Conservation (phyloP, 1,284 basidiomycete genomes). For the Butyriboletus pseudospeciosus region DNA sequence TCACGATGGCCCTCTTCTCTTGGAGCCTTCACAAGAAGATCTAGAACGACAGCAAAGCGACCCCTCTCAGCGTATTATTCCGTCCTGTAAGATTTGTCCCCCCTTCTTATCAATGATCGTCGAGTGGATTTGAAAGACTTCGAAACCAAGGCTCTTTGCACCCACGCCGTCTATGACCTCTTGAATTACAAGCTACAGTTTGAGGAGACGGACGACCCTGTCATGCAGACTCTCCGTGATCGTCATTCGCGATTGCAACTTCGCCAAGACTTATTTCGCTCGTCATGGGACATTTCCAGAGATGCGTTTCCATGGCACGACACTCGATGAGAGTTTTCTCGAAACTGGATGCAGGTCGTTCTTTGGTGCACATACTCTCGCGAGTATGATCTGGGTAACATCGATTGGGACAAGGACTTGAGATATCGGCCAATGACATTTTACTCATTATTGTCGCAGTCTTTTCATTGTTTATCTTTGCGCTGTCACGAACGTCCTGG, state of each 20-base stretch:
- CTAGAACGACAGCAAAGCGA: not conserved
- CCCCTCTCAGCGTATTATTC: not conserved
- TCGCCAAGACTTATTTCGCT: constrained; percentile 1
- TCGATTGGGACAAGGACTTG: constrained; percentile 1
- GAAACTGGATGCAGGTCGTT: not conserved
- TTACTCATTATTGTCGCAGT: too few relatives aligned
- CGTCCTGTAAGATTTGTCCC: not conserved
- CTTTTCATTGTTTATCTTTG: too few relatives aligned
- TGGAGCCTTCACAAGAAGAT: not conserved
- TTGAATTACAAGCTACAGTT: not conserved
- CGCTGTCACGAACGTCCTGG: too few relatives aligned
- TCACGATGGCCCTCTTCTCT: not conserved
- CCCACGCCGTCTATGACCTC: not conserved
- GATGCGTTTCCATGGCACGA: constrained; percentile 1
- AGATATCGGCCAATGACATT: too few relatives aligned
- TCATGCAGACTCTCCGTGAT: not conserved
- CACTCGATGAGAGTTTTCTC: not conserved
- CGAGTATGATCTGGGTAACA: not conserved
- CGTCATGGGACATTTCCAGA: not conserved
- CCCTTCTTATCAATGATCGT: not conserved
- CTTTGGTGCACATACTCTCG: constrained; percentile 2
- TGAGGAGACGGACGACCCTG: not conserved
- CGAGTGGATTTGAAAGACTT: constrained; percentile 3
- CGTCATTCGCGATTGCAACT: too few relatives aligned
- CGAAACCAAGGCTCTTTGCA: not conserved